These are phyloP conservation scores for Parascedosporium putredinis DNA, from an alignment of 2,329 filamentous ascomycete genomes.

Conservation along the genomic window DNA sequence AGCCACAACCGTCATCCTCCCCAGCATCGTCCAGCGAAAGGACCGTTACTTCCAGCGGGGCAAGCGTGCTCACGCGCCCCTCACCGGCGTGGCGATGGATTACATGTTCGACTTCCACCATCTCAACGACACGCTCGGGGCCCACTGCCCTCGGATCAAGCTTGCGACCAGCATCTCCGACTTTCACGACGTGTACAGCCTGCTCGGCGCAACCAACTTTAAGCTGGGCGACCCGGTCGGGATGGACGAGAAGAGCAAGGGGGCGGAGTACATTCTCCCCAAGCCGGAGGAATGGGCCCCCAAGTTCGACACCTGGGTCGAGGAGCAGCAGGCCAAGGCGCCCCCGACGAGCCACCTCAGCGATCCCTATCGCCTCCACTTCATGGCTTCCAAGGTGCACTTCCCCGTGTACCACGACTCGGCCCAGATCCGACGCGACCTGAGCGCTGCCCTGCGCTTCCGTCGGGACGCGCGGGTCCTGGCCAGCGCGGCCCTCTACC, in stretches of 20 bases:
- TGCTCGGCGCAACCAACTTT: conserved; percentile 17
- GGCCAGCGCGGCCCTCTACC: conserved; percentile 23
- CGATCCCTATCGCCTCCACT: conserved; percentile 22
- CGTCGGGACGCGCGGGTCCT: conserved; percentile 23
- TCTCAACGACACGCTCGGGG: conserved; percentile 18
- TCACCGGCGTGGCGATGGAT: conserved; percentile 19
- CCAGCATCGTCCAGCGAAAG: conserved; percentile 23
- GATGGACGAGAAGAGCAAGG: conserved; percentile 1
- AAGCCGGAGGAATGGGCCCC: conserved; percentile 13
- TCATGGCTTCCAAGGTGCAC: conserved; percentile 18
- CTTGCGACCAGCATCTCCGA: conserved; percentile 23
- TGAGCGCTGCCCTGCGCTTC: conserved; percentile 28
- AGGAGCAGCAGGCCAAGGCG: conserved; percentile 16
- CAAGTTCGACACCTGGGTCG: conserved; percentile 18
- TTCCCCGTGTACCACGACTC: conserved; percentile 23
- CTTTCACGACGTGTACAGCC: conserved; percentile 21
- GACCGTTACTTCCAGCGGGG: conserved; percentile 18
- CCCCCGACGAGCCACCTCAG: conserved; percentile 8
- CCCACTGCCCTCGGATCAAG: conserved; percentile 26
- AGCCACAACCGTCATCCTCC: conserved; percentile 26
- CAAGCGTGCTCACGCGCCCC: conserved; percentile 13
- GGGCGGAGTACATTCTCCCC: conserved; percentile 18
- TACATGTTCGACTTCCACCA: conserved; percentile 25
- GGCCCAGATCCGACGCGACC: conserved; percentile 20
- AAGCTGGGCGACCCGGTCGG: conserved; percentile 14